Evolutionary conservation across 2,329 filamentous ascomycete species (phyloP), one percentile per base, ranked within the genome.

Genomic region (Hypoxylon sp.): DNA sequence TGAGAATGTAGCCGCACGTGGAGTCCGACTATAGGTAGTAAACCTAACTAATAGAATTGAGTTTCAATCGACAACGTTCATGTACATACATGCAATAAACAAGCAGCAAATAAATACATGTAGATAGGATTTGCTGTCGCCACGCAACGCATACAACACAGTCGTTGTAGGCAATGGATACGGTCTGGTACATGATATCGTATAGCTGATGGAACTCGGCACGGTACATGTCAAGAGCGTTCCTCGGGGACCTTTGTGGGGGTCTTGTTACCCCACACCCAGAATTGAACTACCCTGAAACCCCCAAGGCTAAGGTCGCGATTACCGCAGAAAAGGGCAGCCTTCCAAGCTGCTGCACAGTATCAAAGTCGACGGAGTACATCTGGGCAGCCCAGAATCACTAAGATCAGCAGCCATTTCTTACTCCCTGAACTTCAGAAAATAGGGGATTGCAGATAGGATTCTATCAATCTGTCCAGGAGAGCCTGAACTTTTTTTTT

Each of bases 361-460:
- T 71, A 57, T 33, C 10, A 27, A 6, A 11, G 13, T 50, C 20
- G 13, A 71, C 68, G 68, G 65, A 64, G 65, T 71, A 71, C 68
- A 56, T 59, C 6, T 42, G 25, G 22, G 4, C 22, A 46, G 30
- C 42, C 17, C 49, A 68, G 64, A 56, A 42, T 51, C 54, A 54
- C 49, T 49, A 66, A 64, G 61, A 68, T 68, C 69, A 64, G 64
- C 68, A 30, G 44, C 27, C 27, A 46, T 50, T 62, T 48, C 53
- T 51, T 46, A 59, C 64, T 69, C 66, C 62, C 63, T 68, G 69
- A 67, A 64, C 37, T 63, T 53, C 27, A 55, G 55, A 66, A 64
- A 72, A 72, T 72, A 72, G 69, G 69, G 67, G 69, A 72, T 65
- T 72, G 64, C 69, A 70, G 66, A 55, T 65, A 67, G 61, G 61